These are phyloP conservation scores for Colletotrichum salicis DNA, from an alignment of 2,329 filamentous ascomycete genomes.

Conservation along the genomic window DNA sequence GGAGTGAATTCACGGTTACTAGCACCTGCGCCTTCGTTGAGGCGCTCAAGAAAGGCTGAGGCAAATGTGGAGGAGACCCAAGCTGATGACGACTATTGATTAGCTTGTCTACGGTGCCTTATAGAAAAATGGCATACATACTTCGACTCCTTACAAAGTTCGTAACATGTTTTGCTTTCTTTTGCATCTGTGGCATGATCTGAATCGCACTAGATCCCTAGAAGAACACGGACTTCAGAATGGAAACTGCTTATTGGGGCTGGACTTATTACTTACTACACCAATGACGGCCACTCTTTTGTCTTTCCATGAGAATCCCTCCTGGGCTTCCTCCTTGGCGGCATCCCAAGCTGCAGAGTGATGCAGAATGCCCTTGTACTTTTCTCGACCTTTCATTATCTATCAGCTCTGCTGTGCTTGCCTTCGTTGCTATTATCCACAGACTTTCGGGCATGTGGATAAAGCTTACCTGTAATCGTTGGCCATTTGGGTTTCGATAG, in stretches of 20 bases:
- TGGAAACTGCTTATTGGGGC: neutral
- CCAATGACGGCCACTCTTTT: constrained; percentile 63
- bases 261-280: neutral
- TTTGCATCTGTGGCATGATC: constrained; percentile 56
- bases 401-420: neutral
- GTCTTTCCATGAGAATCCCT: constrained; percentile 37
- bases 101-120: neutral
- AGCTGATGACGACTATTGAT: neutral
- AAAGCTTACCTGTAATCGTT: neutral
- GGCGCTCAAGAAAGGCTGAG: neutral
- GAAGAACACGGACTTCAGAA: neutral
- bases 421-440: too few relatives aligned
- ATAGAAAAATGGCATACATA: neutral
- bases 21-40: neutral
- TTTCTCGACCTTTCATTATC: neutral
- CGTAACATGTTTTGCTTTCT: constrained; percentile 7
- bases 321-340: neutral
- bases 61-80: neutral
- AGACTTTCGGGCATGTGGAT: too few relatives aligned
- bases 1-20: neutral
- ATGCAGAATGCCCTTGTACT: neutral
- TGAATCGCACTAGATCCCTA: constrained; percentile 63
- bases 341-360: neutral
- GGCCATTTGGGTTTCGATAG: constrained; percentile 4
- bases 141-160: neutral